Evolutionary conservation across 441 rosid genomes (phyloP).

Genomic region (Jatropha podagrica): DNA sequence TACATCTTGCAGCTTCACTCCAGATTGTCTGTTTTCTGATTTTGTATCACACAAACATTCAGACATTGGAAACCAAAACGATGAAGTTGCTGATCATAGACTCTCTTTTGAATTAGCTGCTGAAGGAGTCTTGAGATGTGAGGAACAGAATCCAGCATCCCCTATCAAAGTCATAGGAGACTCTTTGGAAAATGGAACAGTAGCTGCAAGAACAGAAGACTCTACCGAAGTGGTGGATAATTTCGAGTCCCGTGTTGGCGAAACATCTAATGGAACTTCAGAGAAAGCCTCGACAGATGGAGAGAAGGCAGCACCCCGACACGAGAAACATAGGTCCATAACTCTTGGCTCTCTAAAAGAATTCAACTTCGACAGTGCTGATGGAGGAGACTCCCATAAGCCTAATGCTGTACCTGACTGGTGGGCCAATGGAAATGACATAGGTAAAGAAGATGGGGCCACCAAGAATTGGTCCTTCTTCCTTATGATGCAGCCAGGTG

Average conservation of each 20-base stretch:
- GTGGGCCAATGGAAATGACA: slow-evolving; percentile 52
- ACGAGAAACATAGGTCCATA: slow-evolving; percentile 42
- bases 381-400: slow-evolving; percentile 48
- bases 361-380: slow-evolving; percentile 56
- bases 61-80: slow-evolving; percentile 21
- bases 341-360: slow-evolving; percentile 69
- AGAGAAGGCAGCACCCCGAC: slow-evolving; percentile 30
- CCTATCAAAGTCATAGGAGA: slow-evolving; percentile 28
- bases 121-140: slow-evolving; percentile 48
- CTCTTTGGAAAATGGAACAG: slow-evolving; percentile 23
- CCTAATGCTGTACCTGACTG: slow-evolving; percentile 44
- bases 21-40: slow-evolving; percentile 33
- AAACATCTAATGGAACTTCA: slow-evolving; percentile 34
- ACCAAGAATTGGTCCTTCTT: slow-evolving; percentile 77
- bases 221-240: slow-evolving; percentile 20
- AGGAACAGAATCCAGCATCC: slow-evolving; percentile 45
- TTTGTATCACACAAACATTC: slow-evolving; percentile 23
- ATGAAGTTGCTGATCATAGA: slow-evolving; percentile 36
- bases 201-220: slow-evolving; percentile 22
- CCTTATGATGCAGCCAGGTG: slow-evolving; percentile 69
- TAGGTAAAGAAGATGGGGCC: slow-evolving; percentile 33
- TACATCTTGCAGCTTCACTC: slow-evolving; percentile 34
- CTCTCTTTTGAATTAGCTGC: slow-evolving; percentile 52
- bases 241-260: slow-evolving; percentile 23
- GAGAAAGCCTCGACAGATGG: slow-evolving; percentile 33